Percentiles rank a stretch among this genome's conserved stretches.
phyloP scores from a whole-genome alignment of 2,329 filamentous ascomycete species.

The Colletotrichum limetticola region DNA sequence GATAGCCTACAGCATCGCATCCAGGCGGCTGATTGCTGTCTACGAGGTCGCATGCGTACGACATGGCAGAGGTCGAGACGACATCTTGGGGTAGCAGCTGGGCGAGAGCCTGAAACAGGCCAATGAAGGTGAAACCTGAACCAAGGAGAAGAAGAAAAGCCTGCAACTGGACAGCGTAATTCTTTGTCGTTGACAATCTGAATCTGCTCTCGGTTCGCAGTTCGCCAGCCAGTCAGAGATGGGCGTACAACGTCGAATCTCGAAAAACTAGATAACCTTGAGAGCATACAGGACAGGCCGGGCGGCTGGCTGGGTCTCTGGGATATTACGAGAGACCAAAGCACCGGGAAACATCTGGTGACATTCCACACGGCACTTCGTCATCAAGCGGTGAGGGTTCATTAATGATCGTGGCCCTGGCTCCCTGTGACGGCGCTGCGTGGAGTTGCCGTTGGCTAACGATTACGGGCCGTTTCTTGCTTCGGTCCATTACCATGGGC shows the following conservation, averaged over 20 bases:
- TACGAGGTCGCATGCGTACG: constrained; percentile 20
- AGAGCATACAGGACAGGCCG: neutral
- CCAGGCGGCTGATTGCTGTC: constrained; percentile 23
- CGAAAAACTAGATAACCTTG: constrained; percentile 7
- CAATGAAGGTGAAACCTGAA: constrained; percentile 30
- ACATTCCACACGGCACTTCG: constrained; percentile 27
- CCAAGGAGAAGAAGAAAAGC: neutral
- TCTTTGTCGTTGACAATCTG: constrained; percentile 1
- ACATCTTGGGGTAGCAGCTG: constrained; percentile 15
- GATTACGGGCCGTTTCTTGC: constrained; percentile 32
- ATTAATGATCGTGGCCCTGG: neutral
- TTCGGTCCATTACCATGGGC: constrained; percentile 11
- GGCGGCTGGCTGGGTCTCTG: constrained; percentile 1
- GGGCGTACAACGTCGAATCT: constrained; percentile 11
- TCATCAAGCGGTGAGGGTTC: constrained; percentile 34
- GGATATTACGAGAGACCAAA: constrained; percentile 22
- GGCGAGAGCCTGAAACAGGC: constrained; percentile 28
- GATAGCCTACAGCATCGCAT: constrained; percentile 8
- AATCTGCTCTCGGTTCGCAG: neutral
- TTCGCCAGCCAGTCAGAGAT: neutral
- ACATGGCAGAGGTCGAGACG: constrained; percentile 15
- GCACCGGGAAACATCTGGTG: constrained; percentile 21
- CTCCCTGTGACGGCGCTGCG: constrained; percentile 4
- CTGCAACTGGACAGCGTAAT: constrained; percentile 9
- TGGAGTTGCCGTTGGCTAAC: constrained; percentile 32